Percentiles rank a stretch among this genome's conserved stretches.
These are phyloP conservation scores for Crithidia brevicula DNA, from an alignment of 208 protist genomes.

Conservation along the genomic window DNA sequence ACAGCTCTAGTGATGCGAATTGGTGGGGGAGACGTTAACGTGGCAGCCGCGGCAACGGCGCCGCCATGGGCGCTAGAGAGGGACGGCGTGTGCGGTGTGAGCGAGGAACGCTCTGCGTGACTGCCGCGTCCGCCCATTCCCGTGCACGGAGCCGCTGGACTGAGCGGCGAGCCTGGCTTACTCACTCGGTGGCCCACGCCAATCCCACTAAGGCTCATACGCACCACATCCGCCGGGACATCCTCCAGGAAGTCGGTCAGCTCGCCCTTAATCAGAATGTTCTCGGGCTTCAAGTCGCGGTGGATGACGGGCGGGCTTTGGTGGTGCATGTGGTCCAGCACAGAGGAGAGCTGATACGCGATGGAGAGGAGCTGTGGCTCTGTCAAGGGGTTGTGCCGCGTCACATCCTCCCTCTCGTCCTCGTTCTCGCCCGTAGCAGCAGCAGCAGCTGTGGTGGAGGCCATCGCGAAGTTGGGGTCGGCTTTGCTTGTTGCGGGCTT, in stretches of 20 bases:
- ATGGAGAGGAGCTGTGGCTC: conserved; percentile 82
- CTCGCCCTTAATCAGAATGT: conserved; percentile 80
- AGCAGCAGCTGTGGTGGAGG: neutral
- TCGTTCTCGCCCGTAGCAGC: neutral
- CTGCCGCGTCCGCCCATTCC: neutral
- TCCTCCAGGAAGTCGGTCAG: conserved; percentile 30
- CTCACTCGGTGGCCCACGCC: neutral
- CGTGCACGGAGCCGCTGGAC: neutral
- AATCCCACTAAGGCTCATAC: neutral
- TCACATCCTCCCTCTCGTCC: conserved; percentile 15
- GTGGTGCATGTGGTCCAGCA: conserved; percentile 77
- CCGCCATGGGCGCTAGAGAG: neutral
- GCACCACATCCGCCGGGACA: conserved; percentile 6
- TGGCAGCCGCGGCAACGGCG: neutral
- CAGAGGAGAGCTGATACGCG: conserved; percentile 75
- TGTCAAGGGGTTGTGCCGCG: conserved; percentile 50
- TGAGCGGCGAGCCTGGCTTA: neutral
- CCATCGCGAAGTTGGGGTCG: neutral
- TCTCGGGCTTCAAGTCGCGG: conserved; percentile 98
- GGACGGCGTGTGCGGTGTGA: conserved; percentile 1
- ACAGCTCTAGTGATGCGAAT: conserved; percentile 47
- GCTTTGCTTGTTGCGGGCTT: conserved; percentile 4
- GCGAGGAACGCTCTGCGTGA: neutral
- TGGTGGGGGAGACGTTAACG: conserved; percentile 4
- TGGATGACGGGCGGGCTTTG: conserved; percentile 97